Evolutionary conservation across 768 basidiomycete species (phyloP), one percentile per base, ranked within the genome.

Genomic region (Austroboletus eburneus): DNA sequence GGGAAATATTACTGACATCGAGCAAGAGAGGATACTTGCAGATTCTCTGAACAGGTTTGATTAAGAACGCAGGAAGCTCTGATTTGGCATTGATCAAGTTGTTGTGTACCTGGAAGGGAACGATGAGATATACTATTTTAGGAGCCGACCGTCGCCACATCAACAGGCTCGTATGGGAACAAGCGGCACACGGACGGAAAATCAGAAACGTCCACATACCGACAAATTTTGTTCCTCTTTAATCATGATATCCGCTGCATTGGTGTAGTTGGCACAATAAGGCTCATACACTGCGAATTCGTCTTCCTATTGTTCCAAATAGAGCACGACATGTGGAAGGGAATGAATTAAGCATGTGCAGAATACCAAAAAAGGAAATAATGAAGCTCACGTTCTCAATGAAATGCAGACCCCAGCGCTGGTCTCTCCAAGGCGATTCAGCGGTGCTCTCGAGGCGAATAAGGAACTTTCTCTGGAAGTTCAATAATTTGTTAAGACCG

Each of bases 21-120:
- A 99, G 81, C 20, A 98, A 79, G 13, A 99, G 76, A 21, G 94
- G 94, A 66, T 98, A 98, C 75, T 98, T 98, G 79, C 95, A 96
- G 56, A 98, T 87, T 51, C 96, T 83, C 67, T 99, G 96, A 40
- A 99, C 87, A 7, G 96, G 96, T 72, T 97, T 97, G 77, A 98
- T 98, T 50, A 98, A 81, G 71, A 98, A 95, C 9, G 91, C 92
- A 49, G 91, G 89, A 25, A 99, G 76, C 61, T 99, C 96, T 62
- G 87, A 85, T 65, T 88, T 88, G 59, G 85, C 85, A 57, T 91
- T 89, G 69, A 94, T 88, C 73, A 91, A 73, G 67, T 84, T 78
- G 70, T 87, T 87, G 61, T 88, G 74, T 50, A 80, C 78, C 89
- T 91, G 61, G 9, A 36, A 49, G 32, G 45, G 48, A 48, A 48